A percentile compares a stretch with the other conserved stretches of the same genome.
Conservation (phyloP, 2,329 filamentous ascomycete genomes). For the Zasmidium angulare region DNA sequence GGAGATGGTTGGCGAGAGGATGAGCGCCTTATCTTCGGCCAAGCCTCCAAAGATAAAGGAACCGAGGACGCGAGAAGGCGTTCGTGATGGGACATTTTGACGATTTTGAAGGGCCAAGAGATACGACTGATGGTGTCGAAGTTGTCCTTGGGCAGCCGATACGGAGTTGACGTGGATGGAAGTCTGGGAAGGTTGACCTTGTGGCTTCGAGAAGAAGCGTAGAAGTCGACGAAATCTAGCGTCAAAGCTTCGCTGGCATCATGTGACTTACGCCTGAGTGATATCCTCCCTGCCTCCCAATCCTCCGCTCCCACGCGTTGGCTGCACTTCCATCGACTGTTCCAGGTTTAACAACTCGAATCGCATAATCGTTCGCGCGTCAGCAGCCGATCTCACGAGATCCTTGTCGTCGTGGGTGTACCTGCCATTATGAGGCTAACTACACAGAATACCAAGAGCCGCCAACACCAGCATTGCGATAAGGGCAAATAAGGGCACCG, state of each 20-base stretch:
- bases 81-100: not conserved
- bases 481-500: not conserved
- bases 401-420: not conserved
- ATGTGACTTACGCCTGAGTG: not conserved
- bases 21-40: slow-evolving; percentile 17
- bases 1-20: slow-evolving; percentile 14
- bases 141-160: not conserved
- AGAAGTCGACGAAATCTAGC: not conserved
- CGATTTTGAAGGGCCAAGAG: not conserved
- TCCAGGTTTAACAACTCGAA: not conserved
- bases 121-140: not conserved
- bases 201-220: not conserved
- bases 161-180: not conserved
- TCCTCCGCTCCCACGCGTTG: not conserved
- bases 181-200: not conserved
- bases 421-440: not conserved
- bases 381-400: not conserved
- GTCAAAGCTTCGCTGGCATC: not conserved
- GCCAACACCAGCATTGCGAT: not conserved
- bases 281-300: not conserved
- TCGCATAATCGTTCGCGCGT: not conserved
- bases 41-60: slow-evolving; percentile 15
- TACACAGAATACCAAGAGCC: not conserved
- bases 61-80: not conserved
- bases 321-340: too few relatives aligned